Evolutionary conservation across 2,329 filamentous ascomycete genomes (phyloP).

Genomic region (Hortaea werneckii): DNA sequence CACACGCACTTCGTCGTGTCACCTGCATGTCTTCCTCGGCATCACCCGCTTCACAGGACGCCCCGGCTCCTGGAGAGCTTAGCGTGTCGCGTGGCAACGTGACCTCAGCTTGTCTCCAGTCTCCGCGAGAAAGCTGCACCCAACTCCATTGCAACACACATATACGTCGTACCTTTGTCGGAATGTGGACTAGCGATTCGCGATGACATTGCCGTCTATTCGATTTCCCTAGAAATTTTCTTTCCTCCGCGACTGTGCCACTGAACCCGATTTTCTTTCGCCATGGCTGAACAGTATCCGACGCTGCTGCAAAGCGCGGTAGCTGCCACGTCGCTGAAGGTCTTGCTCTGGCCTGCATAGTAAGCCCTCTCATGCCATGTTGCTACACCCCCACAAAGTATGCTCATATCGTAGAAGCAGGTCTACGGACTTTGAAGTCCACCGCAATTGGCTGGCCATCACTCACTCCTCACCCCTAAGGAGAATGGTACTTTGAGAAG

Average conservation of each 20-base stretch:
- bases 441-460: conserved; percentile 96
- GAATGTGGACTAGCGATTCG: too few relatives aligned
- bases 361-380: conserved; percentile 39
- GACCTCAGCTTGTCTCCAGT: too few relatives aligned
- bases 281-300: conserved; percentile 73
- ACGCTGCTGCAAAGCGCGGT: conserved; percentile 82
- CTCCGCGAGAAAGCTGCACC: too few relatives aligned
- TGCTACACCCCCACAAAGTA: neutral
- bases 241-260: neutral
- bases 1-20: too few relatives aligned
- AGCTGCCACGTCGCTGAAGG: conserved; percentile 77
- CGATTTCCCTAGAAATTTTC: neutral
- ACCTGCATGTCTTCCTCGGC: too few relatives aligned
- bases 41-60: too few relatives aligned
- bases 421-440: conserved; percentile 97
- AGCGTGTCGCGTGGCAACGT: too few relatives aligned
- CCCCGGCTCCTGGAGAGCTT: too few relatives aligned
- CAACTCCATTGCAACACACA: too few relatives aligned
- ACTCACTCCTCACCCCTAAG: conserved; percentile 78
- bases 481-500: conserved; percentile 93
- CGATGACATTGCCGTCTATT: too few relatives aligned
- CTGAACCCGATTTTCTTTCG: neutral
- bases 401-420: conserved; percentile 49
- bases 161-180: too few relatives aligned
- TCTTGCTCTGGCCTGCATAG: conserved; percentile 91